phyloP scores from a whole-genome alignment of 345 rosid genomes.

The Moricandia arvensis region DNA sequence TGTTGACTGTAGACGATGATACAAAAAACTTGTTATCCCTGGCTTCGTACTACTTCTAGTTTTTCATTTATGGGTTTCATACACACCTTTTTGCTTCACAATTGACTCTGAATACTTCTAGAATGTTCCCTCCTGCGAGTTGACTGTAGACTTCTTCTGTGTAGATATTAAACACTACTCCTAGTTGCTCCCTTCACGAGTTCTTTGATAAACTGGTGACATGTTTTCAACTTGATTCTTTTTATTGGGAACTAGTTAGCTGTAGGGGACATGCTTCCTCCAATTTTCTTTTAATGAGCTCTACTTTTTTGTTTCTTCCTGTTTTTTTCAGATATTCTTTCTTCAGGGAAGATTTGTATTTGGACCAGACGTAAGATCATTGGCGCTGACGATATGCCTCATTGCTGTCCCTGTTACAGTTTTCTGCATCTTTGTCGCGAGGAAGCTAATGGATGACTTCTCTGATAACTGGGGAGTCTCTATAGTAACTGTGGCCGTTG shows the following conservation, averaged over 20 bases:
- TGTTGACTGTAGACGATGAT: too few relatives aligned
- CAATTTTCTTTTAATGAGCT: neutral
- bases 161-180: neutral
- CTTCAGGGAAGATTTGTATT: conserved; percentile 87
- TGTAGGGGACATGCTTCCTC: neutral
- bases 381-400: conserved; percentile 74
- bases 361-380: conserved; percentile 97
- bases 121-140: too few relatives aligned
- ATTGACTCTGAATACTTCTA: neutral
- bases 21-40: too few relatives aligned
- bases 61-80: too few relatives aligned
- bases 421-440: conserved; percentile 85
- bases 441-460: conserved; percentile 76
- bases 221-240: neutral
- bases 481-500: conserved; percentile 53
- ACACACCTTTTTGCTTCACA: too few relatives aligned
- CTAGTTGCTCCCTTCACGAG: neutral
- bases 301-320: neutral
- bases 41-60: too few relatives aligned
- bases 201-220: neutral
- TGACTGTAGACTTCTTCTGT: too few relatives aligned
- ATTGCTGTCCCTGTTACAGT: conserved; percentile 74
- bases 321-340: conserved; percentile 71
- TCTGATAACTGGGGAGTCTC: conserved; percentile 73
- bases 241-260: neutral